Evolutionary conservation across 2,329 filamentous ascomycete species (phyloP).

Genomic region (Hypoxylon sp.): DNA sequence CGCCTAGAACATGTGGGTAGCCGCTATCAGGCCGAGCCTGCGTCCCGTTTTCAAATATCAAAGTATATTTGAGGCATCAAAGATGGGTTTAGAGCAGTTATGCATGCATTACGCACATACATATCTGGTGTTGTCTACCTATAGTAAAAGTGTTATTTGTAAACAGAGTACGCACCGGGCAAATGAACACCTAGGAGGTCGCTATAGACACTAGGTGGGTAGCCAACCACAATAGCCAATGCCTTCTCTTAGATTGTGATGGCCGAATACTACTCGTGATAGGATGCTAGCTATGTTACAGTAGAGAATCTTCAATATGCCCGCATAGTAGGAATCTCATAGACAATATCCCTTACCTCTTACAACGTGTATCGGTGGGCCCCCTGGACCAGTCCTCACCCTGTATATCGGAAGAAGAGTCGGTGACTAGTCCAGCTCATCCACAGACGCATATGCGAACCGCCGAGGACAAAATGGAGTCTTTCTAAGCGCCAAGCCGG

Average conservation of each 20-base stretch:
- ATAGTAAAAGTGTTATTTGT: neutral
- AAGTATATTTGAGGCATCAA: conserved; percentile 39
- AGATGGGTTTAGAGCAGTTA: conserved; percentile 17
- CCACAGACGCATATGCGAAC: conserved; percentile 15
- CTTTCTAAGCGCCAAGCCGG: conserved; percentile 2
- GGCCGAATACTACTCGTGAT: neutral
- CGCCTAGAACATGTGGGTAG: conserved; percentile 19
- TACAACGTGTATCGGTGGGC: conserved; percentile 1
- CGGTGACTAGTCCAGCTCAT: neutral
- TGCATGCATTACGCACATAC: conserved; percentile 26
- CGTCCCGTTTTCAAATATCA: conserved; percentile 32
- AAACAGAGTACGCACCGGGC: neutral
- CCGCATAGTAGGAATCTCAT: neutral
- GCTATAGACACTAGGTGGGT: neutral
- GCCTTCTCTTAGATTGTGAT: neutral
- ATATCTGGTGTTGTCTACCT: neutral
- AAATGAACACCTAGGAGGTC: neutral
- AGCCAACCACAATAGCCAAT: neutral
- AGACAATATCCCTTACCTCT: conserved; percentile 16
- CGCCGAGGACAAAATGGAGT: conserved; percentile 15
- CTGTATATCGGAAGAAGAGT: conserved; percentile 1
- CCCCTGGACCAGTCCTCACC: conserved; percentile 1
- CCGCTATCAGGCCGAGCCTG: conserved; percentile 27
- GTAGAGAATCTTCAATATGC: neutral
- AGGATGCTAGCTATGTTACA: neutral